These are phyloP conservation scores for Volutella citrinella DNA, from an alignment of 2,329 filamentous ascomycete genomes.

Conservation along the genomic window DNA sequence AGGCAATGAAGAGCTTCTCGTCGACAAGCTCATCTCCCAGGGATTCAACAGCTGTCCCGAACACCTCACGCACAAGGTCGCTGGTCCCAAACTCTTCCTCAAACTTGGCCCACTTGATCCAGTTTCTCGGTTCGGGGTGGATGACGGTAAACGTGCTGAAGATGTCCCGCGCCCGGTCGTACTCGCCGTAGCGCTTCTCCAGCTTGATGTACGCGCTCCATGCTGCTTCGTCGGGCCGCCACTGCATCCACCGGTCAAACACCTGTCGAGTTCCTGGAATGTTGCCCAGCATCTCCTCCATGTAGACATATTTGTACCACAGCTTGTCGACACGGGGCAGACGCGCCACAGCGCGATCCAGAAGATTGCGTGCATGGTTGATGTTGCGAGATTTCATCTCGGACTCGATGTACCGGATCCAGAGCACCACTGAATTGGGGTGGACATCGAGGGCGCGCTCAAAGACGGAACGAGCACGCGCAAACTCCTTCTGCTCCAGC, in stretches of 20 bases:
- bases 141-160: slow-evolving; percentile 89
- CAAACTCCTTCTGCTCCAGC: slow-evolving; percentile 95
- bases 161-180: slow-evolving; percentile 83
- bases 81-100: slow-evolving; percentile 94
- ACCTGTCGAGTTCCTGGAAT: slow-evolving; percentile 88
- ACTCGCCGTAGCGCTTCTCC: slow-evolving; percentile 93
- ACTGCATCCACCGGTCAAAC: slow-evolving; percentile 97
- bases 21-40: slow-evolving; percentile 95
- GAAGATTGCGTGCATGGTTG: slow-evolving; percentile 90
- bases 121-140: slow-evolving; percentile 91
- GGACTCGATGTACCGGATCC: slow-evolving; percentile 91
- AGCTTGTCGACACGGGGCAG: slow-evolving; percentile 90
- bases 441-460: slow-evolving; percentile 93
- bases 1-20: slow-evolving; percentile 91
- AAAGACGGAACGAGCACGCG: slow-evolving; percentile 86
- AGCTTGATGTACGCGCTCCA: slow-evolving; percentile 97
- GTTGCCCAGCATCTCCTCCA: slow-evolving; percentile 97
- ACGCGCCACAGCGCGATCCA: slow-evolving; percentile 92
- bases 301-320: slow-evolving; percentile 99
- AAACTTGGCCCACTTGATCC: slow-evolving; percentile 98
- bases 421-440: slow-evolving; percentile 79
- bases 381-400: slow-evolving; percentile 95
- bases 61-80: slow-evolving; percentile 89
- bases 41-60: slow-evolving; percentile 81
- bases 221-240: slow-evolving; percentile 93